phyloP scores from a whole-genome alignment of 352 stramenopile genomes.

The Pythium pyrilobum region DNA sequence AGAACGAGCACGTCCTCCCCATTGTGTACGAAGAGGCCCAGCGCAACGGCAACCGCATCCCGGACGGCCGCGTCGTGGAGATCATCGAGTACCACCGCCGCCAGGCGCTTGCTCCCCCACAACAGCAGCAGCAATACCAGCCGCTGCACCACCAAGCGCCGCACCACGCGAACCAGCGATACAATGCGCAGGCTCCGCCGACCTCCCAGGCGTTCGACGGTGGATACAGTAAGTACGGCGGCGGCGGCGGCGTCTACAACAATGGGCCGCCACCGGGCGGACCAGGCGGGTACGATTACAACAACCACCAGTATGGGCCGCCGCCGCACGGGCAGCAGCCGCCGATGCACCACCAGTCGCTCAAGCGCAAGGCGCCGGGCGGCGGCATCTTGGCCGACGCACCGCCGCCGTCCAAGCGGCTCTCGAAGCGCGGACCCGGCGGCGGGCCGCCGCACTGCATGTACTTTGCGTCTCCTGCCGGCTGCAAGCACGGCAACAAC shows the following conservation, averaged over 20 bases:
- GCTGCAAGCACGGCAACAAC: slow-evolving; percentile 66
- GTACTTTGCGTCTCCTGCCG: slow-evolving; percentile 57
- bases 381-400: slow-evolving; percentile 33
- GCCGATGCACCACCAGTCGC: slow-evolving; percentile 12
- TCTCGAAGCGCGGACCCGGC: slow-evolving; percentile 37
- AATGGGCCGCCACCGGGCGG: slow-evolving; percentile 14
- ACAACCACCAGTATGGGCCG: slow-evolving; percentile 14
- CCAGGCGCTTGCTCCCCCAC: slow-evolving; percentile 16
- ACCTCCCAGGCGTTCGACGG: slow-evolving; percentile 10
- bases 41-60: slow-evolving; percentile 67
- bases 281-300: slow-evolving; percentile 18
- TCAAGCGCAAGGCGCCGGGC: slow-evolving; percentile 41
- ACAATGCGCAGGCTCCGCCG: slow-evolving; percentile 9
- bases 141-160: not conserved
- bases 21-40: slow-evolving; percentile 81
- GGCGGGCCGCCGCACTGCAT: slow-evolving; percentile 44
- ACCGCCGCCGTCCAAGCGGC: slow-evolving; percentile 38
- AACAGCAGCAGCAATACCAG: not conserved
- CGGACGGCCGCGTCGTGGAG: slow-evolving; percentile 70
- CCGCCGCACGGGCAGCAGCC: slow-evolving; percentile 8
- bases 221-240: slow-evolving; percentile 17
- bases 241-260: slow-evolving; percentile 4
- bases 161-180: not conserved
- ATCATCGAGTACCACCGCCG: slow-evolving; percentile 67
- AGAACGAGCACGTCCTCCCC: slow-evolving; percentile 68